A percentile compares a stretch with the other conserved stretches of the same genome.
These are phyloP conservation scores for Yarrowia alimentaria DNA, from an alignment of 805 yeast species.

Conservation along the genomic window DNA sequence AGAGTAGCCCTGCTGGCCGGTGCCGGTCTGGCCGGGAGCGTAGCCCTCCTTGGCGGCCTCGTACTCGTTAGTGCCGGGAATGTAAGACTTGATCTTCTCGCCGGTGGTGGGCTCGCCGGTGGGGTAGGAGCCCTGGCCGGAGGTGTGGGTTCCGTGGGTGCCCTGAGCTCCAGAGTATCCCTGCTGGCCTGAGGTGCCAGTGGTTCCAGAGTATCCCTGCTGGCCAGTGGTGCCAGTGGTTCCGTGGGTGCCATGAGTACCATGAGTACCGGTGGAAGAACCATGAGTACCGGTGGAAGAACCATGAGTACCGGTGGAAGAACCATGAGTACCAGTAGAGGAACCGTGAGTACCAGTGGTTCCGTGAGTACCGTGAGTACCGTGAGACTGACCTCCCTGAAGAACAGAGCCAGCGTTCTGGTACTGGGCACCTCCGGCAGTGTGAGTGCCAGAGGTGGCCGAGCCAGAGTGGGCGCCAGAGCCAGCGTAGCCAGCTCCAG, in stretches of 20 bases:
- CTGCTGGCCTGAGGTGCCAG: conserved; percentile 9
- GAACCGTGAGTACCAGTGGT: background rate
- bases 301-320: conserved; percentile 6
- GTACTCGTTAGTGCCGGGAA: conserved; percentile 18
- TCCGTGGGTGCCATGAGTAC: conserved; percentile 7
- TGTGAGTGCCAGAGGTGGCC: background rate
- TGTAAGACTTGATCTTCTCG: conserved; percentile 11
- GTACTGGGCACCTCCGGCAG: background rate
- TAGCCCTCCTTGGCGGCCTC: background rate
- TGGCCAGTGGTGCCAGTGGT: conserved; percentile 9
- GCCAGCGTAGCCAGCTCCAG: conserved; percentile 26
- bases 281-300: background rate
- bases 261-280: background rate
- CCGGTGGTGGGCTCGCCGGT: conserved; percentile 4
- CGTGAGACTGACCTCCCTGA: background rate
- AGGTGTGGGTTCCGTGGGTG: background rate
- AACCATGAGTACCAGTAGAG: background rate
- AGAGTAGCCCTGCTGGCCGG: too few species aligned
- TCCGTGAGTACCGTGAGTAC: too few species aligned
- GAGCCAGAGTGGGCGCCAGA: conserved; percentile 16
- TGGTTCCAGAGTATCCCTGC: conserved; percentile 8
- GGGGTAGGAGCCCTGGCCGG: too few species aligned
- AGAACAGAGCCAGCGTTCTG: background rate
- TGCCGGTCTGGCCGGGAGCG: too few species aligned
- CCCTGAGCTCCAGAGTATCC: background rate